Base-by-base conservation (phyloP, 495 filamentous ascomycete species). In the Diplogelasinospora grovesii region DNA sequence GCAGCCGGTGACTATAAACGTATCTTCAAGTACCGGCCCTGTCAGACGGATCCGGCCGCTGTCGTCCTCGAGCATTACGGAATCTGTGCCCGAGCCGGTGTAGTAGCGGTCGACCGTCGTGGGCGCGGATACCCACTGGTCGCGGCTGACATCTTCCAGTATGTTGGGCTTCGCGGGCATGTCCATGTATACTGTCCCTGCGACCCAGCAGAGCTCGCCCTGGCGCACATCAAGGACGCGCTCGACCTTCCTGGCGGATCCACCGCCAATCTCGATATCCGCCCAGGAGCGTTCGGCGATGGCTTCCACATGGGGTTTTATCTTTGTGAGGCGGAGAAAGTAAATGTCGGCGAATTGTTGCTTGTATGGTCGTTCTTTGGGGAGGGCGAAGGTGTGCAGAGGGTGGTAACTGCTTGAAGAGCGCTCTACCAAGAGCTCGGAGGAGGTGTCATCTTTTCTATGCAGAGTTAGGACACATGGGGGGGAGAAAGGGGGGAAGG, bases 291-390 rank as follows among this genome's bases (percentile, higher is more conserved):
- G 78, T 15, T 57, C 56, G 1, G 89, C 92, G 36, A 83, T 68
- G 42, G 75, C 60, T 59, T 92, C 86, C 0, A 93, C 83, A 1
- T 75, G 74, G 6, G 89, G 85, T 61, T 93, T 95, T 56, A 99
- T 75, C 59, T 82, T 83, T 6, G 85, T 78, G 9, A 97, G 75
- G 24, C 93, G 85, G 50, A 95, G 63, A 59, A 95, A 97, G 69
- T 99, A 99, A 76, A 96, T 86, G 53, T 96, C 89, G 43, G 80
- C 85, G 77, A 83, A 99, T 70, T 99, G 93, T 58, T 97, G 93
- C 57, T 86, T 74, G 53, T 97, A 99, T 16, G 85, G 80, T 32
- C 82, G 78, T 22, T 80, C 71, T 47, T 79, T 79, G 1, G 80
- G 76, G 8, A 96, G 73, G 31, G 68, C 59, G 56, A 85, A 96